Evolutionary conservation across 78 protist genomes (phyloP).

Genomic region (slime mould (Dictyostelium discoideum)): DNA sequence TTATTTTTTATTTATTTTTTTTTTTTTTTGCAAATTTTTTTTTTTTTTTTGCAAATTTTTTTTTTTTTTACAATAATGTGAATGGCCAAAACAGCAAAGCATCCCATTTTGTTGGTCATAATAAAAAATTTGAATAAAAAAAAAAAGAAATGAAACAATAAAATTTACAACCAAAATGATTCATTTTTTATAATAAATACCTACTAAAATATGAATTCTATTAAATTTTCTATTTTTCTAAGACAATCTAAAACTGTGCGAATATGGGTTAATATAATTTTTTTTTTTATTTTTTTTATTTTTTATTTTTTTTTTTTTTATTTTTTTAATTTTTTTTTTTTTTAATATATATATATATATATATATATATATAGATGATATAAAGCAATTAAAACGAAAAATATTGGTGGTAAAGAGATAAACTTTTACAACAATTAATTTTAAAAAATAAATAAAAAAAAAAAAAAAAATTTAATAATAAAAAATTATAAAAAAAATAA

Average conservation of each 20-base stretch:
- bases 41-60: no score
- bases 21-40: neutral
- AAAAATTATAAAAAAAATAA: neutral
- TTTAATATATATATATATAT: no score
- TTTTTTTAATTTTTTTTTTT: no score
- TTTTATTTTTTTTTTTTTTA: no score
- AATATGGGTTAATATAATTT: neutral
- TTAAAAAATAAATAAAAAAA: neutral
- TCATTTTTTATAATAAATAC: neutral
- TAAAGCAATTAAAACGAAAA: neutral
- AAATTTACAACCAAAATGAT: neutral
- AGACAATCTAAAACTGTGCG: neutral
- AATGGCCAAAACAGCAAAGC: neutral
- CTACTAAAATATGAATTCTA: neutral
- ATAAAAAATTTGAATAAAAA: neutral
- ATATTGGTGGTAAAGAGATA: neutral
- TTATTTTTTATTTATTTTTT: neutral
- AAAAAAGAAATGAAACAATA: neutral
- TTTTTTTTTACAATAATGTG: neutral
- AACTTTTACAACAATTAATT: neutral
- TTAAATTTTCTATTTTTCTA: neutral
- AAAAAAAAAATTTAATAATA: neutral
- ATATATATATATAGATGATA: neutral
- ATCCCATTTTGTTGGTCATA: neutral
- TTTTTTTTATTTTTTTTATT: neutral